A percentile compares a stretch with the other conserved stretches of the same genome.
These are phyloP conservation scores for Crassisporium funariophilum DNA, from an alignment of 768 basidiomycete genomes.

Conservation along the genomic window DNA sequence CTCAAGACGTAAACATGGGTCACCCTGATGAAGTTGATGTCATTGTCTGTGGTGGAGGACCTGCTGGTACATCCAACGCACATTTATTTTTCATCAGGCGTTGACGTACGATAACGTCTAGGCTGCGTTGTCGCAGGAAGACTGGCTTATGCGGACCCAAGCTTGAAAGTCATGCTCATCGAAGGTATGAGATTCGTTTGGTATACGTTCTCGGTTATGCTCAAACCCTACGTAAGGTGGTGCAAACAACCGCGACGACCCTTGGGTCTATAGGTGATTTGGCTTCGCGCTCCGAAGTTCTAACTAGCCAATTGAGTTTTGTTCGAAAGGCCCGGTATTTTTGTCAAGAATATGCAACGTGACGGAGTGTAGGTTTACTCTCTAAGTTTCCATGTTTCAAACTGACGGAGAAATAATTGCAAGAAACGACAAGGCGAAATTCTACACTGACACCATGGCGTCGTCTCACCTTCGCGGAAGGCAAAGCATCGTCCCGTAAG, in stretches of 20 bases:
- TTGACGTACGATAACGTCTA: too few species aligned
- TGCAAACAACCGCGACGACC: conserved; percentile 72
- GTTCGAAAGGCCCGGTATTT: conserved; percentile 73
- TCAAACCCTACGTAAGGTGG: conserved; percentile 42
- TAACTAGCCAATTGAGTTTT: too few species aligned
- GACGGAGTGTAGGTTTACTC: conserved; percentile 58
- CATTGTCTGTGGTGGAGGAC: conserved; percentile 70
- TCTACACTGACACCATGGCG: conserved; percentile 63
- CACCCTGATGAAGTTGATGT: conserved; percentile 75
- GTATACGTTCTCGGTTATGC: background rate
- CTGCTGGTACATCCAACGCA: conserved; percentile 57
- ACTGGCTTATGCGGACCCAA: conserved; percentile 71
- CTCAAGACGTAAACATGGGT: conserved; percentile 34
- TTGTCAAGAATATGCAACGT: conserved; percentile 70
- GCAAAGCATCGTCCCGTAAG: conserved; percentile 68
- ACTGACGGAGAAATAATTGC: background rate
- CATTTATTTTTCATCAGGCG: too few species aligned
- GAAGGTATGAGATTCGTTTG: conserved; percentile 46
- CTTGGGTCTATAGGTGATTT: conserved; percentile 72
- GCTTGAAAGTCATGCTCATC: conserved; percentile 73
- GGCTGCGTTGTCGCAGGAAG: conserved; percentile 71
- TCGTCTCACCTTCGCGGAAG: conserved; percentile 64
- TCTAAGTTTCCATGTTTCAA: background rate
- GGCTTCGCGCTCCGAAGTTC: too few species aligned
- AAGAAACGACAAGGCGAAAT: conserved; percentile 75